Conservation (phyloP, 176 grass and related monocot species). For the Cocos nucifera region DNA sequence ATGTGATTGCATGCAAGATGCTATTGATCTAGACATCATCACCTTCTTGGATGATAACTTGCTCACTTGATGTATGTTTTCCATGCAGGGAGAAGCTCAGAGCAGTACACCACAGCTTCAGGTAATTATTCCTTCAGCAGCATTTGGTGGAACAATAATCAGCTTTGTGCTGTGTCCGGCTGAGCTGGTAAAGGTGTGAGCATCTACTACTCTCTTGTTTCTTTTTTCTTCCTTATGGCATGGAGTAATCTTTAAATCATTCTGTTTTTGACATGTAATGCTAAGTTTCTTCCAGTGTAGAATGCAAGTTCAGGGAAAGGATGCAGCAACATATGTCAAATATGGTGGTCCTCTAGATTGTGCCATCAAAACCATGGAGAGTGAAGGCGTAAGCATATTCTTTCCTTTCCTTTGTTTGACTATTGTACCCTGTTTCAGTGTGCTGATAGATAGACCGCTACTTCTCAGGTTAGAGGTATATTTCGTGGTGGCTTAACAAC, state of each 20-base stretch:
- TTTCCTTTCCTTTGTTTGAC: background rate
- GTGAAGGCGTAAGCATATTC: constrained; percentile 61
- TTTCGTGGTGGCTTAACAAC: constrained; percentile 80
- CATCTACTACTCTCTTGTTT: too few species aligned
- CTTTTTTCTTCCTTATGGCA: too few species aligned
- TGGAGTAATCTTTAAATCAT: too few species aligned
- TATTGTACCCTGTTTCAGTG: constrained; percentile 4
- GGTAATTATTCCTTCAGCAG: constrained; percentile 84
- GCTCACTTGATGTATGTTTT: constrained; percentile 1
- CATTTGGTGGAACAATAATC: constrained; percentile 66
- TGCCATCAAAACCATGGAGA: constrained; percentile 65
- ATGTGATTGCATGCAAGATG: too few species aligned
- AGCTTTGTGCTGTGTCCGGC: constrained; percentile 84
- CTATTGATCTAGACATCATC: too few species aligned
- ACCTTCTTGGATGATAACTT: background rate
- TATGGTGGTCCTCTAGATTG: constrained; percentile 81
- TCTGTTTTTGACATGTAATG: constrained; percentile 43
- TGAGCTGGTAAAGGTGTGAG: constrained; percentile 72
- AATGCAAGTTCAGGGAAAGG: constrained; percentile 99
- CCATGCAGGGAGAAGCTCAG: constrained; percentile 51
- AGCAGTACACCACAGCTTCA: constrained; percentile 55
- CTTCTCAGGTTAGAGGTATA: constrained; percentile 64
- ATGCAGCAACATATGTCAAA: constrained; percentile 30
- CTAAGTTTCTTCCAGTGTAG: constrained; percentile 79
- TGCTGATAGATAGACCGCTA: constrained; percentile 8